These are phyloP conservation scores for Thamnidium elegans DNA, from an alignment of 192 early-diverging fungal genomes.

Conservation along the genomic window DNA sequence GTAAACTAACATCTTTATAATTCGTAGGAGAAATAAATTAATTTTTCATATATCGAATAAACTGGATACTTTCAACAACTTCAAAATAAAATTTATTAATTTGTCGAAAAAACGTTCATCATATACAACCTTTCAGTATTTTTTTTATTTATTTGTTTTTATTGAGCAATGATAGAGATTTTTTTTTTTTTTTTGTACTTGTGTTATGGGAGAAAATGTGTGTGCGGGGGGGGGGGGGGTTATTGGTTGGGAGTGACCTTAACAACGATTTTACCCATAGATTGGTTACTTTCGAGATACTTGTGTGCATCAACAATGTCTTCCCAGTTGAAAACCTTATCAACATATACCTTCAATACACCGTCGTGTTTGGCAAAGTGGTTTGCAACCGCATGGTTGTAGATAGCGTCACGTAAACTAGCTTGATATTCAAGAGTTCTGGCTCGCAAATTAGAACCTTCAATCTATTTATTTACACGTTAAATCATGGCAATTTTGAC, in stretches of 20 bases:
- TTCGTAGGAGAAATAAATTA: background rate
- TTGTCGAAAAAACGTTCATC: too few relatives aligned
- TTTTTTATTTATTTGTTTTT: too few relatives aligned
- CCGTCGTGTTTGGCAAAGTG: constrained; percentile 39
- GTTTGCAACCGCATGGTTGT: constrained; percentile 45
- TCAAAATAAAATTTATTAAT: background rate
- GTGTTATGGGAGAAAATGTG: background rate
- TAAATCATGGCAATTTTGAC: background rate
- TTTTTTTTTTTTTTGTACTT: too few relatives aligned
- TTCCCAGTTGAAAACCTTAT: constrained; percentile 63
- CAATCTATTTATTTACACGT: constrained; percentile 32
- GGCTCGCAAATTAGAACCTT: constrained; percentile 69
- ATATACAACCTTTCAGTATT: too few relatives aligned
- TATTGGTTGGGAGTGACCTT: constrained; percentile 23
- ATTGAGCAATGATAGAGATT: too few relatives aligned
- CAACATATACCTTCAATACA: constrained; percentile 51
- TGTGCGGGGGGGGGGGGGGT: background rate
- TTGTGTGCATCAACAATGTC: constrained; percentile 63
- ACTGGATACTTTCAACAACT: background rate
- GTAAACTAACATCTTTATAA: background rate
- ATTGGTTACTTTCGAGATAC: constrained; percentile 62
- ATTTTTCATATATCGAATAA: background rate
- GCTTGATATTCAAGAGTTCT: constrained; percentile 64
- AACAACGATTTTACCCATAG: constrained; percentile 65
- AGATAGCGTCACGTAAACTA: constrained; percentile 48